phyloP scores from a whole-genome alignment of 2,329 filamentous ascomycete genomes.

The Fusarium albosuccineum region DNA sequence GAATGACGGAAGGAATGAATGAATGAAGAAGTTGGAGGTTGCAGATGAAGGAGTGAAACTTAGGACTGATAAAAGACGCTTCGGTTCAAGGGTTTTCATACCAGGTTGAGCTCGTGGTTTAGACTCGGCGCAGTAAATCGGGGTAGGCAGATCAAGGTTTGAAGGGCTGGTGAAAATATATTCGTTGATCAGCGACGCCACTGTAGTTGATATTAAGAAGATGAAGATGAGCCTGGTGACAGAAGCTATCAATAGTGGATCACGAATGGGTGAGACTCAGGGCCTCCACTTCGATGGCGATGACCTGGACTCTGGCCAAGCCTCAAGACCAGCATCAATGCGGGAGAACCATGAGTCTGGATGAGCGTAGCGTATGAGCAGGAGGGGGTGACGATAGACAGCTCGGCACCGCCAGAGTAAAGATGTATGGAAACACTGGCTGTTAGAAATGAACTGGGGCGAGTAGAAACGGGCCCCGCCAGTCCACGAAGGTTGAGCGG shows the following conservation, averaged over 20 bases:
- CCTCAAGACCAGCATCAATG: constrained; percentile 14
- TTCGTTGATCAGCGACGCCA: constrained; percentile 27
- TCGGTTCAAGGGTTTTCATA: constrained; percentile 31
- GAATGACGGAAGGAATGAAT: background rate
- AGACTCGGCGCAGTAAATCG: constrained; percentile 12
- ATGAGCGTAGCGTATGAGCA: constrained; percentile 6
- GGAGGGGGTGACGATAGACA: constrained; percentile 33
- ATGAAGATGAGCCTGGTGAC: constrained; percentile 35
- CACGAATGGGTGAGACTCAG: background rate
- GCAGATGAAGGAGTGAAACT: constrained; percentile 11
- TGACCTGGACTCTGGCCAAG: constrained; percentile 23
- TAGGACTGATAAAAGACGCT: constrained; percentile 12
- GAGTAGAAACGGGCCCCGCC: constrained; percentile 12
- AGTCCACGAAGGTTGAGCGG: constrained; percentile 5
- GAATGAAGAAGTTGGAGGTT: constrained; percentile 15
- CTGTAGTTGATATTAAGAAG: constrained; percentile 19
- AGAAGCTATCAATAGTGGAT: constrained; percentile 25
- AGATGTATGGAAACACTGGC: background rate
- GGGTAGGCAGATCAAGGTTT: constrained; percentile 30
- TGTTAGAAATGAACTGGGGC: constrained; percentile 6
- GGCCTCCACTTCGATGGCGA: constrained; percentile 14
- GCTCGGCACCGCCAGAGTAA: background rate
- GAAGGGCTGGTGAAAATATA: constrained; percentile 22
- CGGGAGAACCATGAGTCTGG: constrained; percentile 13
- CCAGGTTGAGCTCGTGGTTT: constrained; percentile 19